Base-by-base conservation (phyloP, 352 stramenopile species). In the Globisporangium ultimum region DNA sequence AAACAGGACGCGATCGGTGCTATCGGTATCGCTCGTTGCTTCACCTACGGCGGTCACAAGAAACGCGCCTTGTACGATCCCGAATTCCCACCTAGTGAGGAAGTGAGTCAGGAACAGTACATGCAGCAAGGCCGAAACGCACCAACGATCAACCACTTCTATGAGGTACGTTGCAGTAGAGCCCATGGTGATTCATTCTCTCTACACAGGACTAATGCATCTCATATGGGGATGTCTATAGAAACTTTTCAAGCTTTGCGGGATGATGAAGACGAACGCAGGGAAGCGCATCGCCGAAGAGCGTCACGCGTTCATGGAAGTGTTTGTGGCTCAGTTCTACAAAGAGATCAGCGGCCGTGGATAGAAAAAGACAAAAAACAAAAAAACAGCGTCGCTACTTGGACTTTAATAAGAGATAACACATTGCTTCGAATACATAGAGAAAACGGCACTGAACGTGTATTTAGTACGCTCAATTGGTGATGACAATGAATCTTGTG, bases 61-160 rank as follows among this genome's bases (percentile, higher is more conserved):
- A 82, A 88, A 60, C 83, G 87, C 10, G 55, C 78, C 24, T 60
- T 97, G 53, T 96, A 96, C 67, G 82, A 96, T 52, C 72, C 74
- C 2, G 66, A 80, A 15, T 61, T 90, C 3, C 71, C 72, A 0
- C 76, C 84, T 2, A 72, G 67, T 12, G 63, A 76, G 11, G 68
- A 74, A 28, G 73, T 96, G 64, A 90, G 75, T 51, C 87, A 92
- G 56, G 84, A 84, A 48, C 61, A 84, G 60, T 94, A 96, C 73
- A 95, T 92, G 79, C 67, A 80, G 36, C 74, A 84, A 49, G 80
- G 73, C 18, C 84, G 85, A 17, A 61, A 70, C 46, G 79, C 71
- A 22, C 82, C 82, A 20, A 94, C 84, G 4, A 84, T 97, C 51
- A 93, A 95, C 61, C 89, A 97, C 66, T 97, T 97, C 58, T 95